Base-by-base conservation (phyloP, 768 basidiomycete species). In the Russula sp. region DNA sequence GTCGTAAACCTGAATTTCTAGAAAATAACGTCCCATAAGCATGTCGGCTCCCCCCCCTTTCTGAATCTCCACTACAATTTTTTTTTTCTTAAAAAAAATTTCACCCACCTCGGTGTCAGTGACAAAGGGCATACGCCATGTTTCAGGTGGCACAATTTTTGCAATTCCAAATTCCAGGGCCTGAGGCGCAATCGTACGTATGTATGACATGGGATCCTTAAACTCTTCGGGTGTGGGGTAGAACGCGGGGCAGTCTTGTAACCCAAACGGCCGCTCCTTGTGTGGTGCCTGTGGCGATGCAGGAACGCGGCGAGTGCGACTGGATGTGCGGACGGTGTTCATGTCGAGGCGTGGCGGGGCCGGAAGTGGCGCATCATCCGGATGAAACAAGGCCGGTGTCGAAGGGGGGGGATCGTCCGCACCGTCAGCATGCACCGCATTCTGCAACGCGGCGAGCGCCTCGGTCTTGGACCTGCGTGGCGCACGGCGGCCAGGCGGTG, bases 1-100 rank as follows among this genome's bases (percentile, higher is more conserved):
- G 96, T 99, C 75, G 91, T 92, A 77, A 99, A 99, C 52, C 93
- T 89, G 76, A 97, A 98, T 60, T 80, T 80, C 94, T 93, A 68
- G 29, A 53, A 29, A 29, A 46, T 57, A 41, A 63, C 48, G 67
- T 57, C 64, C 56, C 43, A 63, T 65, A 54, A 58, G 59, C 43
- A 29, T 47, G 35, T 57, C 53, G 45, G 9, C 50, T 56, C 69
- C 66, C 61, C 70, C 70, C 67, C 68, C 57, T 65, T 68, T 67
- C 70, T 68, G 65, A 58, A 69, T 41, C 4, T 60, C 60, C 63
- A 57, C 64, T 62, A 70, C 61, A 61, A 69, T 10, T 34, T 6
- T 7, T 34, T 29, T 10, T 34, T 6, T 2, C 20, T 29, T n/a
- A 62, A 70, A 72, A 70, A 69, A 48, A 20, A 41, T 10, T 50